Base-by-base conservation (phyloP, 345 rosid genomes). In the Citrus australasica region DNA sequence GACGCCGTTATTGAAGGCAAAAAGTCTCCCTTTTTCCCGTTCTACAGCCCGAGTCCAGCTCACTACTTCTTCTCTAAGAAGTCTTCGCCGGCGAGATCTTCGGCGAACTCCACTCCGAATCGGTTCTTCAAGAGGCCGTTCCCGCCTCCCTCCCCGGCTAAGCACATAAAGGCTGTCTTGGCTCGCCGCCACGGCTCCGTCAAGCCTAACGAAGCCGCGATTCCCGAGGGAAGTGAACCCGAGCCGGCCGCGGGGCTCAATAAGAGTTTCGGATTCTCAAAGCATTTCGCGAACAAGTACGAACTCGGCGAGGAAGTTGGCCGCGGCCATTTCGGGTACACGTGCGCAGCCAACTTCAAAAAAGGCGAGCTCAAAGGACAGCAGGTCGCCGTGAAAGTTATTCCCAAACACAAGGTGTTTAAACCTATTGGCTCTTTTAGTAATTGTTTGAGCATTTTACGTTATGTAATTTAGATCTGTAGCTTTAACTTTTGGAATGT, bases 121-220 rank as follows among this genome's bases (percentile, higher is more conserved):
- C 73, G 97, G 77, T 83, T 92, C 79, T 96, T 96, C 83, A 90
- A 82, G 79, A 79, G 90, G 51, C 94, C 97, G 5, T 92, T 95
- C 75, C 97, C 97, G 3, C 98, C 99, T 46, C 99, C 97, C 0
- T 94, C 98, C 3, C 99, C 98, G n/a, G 97, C 99, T 4, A 96
- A 91, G 85, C 97, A 96, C 83, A 91, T 96, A 56, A 82, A 88
- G 78, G 90, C 99, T 2, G 88, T 94, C 48, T 84, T 96, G 32
- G 96, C 92, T 0, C 86, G 92, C 40, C 81, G 98, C 22, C 90
- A 91, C 37, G 90, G 92, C 48, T 89, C 90, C 7, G 90, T 77
- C 80, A 89, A 90, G 90, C 88, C 89, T 7, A 86, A 88, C 69
- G 88, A 87, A 22, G 71, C 94, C n/a, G 82, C 87, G 42, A 90